phyloP scores from a whole-genome alignment of 768 basidiomycete genomes.

The Cystofilobasidium bisporidii region DNA sequence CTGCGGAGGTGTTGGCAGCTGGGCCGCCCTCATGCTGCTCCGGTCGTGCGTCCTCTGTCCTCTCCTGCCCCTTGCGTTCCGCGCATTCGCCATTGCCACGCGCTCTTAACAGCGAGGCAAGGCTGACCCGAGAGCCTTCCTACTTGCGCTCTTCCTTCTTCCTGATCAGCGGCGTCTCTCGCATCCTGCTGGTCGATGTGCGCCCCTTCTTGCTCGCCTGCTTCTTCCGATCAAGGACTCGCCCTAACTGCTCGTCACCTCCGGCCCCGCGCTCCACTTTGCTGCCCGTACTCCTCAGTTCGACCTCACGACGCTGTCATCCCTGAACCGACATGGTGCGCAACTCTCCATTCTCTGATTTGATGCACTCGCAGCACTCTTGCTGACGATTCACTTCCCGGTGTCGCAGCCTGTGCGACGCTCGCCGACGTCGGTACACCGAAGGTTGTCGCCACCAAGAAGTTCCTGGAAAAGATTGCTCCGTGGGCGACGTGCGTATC shows the following conservation, averaged over 20 bases:
- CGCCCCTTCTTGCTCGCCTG: conserved; percentile 13
- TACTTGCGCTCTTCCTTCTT: background rate
- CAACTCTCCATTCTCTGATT: background rate
- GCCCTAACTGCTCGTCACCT: no score
- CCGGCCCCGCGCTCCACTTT: no score
- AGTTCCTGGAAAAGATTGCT: conserved; percentile 56
- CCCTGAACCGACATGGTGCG: conserved; percentile 53
- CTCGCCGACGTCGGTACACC: conserved; percentile 86
- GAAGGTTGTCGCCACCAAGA: conserved; percentile 71
- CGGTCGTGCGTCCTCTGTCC: conserved; percentile 56
- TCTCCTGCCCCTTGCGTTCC: background rate
- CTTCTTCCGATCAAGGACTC: no score
- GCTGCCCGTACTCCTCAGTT: conserved; percentile 44
- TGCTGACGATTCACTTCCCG: no score
- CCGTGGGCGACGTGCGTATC: conserved; percentile 58
- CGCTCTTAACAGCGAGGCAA: no score
- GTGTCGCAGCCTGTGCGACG: conserved; percentile 57
- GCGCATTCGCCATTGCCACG: background rate
- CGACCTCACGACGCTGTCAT: conserved; percentile 90
- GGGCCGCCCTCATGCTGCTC: conserved; percentile 87
- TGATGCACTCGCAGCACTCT: no score
- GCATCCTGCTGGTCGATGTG: conserved; percentile 39
- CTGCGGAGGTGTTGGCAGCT: conserved; percentile 93
- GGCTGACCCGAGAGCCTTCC: background rate
- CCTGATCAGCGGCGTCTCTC: conserved; percentile 37